Percentiles rank a stretch among this genome's conserved stretches.
These are phyloP conservation scores for Colletotrichum zoysiae DNA, from an alignment of 2,329 filamentous ascomycete species.

Conservation along the genomic window DNA sequence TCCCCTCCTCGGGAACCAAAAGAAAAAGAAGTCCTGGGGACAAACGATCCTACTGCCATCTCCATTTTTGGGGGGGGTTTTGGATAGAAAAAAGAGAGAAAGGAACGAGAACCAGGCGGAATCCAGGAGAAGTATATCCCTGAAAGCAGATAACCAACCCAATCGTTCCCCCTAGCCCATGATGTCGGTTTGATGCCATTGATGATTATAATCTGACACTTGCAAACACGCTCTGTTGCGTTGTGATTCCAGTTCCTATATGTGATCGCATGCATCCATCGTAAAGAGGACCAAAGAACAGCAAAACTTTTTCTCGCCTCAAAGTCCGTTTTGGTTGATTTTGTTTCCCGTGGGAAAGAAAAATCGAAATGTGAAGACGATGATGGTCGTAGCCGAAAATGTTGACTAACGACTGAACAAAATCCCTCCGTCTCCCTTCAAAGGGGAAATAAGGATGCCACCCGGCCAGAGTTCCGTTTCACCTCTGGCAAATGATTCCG, in stretches of 20 bases:
- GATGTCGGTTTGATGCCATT: constrained; percentile 26
- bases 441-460: constrained; percentile 15
- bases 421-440: constrained; percentile 13
- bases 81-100: constrained; percentile 5
- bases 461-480: constrained; percentile 42
- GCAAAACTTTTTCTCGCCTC: constrained; percentile 27
- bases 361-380: constrained; percentile 16
- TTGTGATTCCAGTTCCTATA: constrained; percentile 29
- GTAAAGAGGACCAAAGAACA: constrained; percentile 22
- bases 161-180: constrained; percentile 23
- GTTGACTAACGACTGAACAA: constrained; percentile 21
- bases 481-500: constrained; percentile 38
- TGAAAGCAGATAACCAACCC: constrained; percentile 27
- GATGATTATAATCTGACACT: constrained; percentile 30
- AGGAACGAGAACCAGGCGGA: background rate
- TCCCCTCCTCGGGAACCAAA: constrained; percentile 20
- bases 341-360: constrained; percentile 32
- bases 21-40: constrained; percentile 29
- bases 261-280: constrained; percentile 28
- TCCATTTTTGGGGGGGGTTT: constrained; percentile 17
- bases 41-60: constrained; percentile 6
- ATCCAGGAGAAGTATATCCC: constrained; percentile 16
- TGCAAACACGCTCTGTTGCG: constrained; percentile 18
- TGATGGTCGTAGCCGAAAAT: constrained; percentile 12
- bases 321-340: constrained; percentile 33